Evolutionary conservation across 306 rosid species (phyloP).

Genomic region (Hippophae gyantsensis): DNA sequence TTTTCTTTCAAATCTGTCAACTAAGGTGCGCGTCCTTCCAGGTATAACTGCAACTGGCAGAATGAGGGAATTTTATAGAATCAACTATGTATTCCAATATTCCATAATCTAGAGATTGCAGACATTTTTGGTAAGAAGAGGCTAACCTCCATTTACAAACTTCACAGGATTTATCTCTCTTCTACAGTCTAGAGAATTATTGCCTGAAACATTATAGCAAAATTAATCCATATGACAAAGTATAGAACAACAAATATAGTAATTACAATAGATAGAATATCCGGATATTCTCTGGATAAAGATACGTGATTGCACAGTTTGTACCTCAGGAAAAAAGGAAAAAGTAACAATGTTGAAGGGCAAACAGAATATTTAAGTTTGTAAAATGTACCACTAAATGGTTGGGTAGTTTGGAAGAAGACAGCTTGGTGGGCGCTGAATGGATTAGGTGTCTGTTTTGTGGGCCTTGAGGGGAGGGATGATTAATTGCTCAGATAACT

Average conservation of each 20-base stretch:
- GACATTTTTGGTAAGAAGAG: conserved; percentile 15
- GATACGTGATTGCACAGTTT: no score
- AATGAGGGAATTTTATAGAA: conserved; percentile 19
- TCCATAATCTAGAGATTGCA: conserved; percentile 14
- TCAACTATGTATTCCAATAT: conserved; percentile 13
- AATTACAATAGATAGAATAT: background rate
- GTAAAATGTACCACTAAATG: no score
- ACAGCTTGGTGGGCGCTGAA: no score
- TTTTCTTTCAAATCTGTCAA: conserved; percentile 88
- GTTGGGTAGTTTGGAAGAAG: no score
- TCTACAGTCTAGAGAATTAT: conserved; percentile 30
- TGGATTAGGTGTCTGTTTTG: no score
- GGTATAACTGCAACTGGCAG: conserved; percentile 72
- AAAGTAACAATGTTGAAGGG: no score
- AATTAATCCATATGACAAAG: background rate
- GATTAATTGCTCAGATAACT: no score
- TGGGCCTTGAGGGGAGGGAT: no score
- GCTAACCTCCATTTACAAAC: conserved; percentile 84
- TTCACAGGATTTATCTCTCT: conserved; percentile 54
- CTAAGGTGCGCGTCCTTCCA: conserved; percentile 93
- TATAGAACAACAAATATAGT: conserved; percentile 3
- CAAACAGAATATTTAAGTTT: no score
- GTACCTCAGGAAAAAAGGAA: no score
- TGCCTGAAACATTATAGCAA: conserved; percentile 38
- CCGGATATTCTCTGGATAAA: no score